Evolutionary conservation across 768 basidiomycete genomes (phyloP).

Genomic region (Tubosaeta brunneosetosa): DNA sequence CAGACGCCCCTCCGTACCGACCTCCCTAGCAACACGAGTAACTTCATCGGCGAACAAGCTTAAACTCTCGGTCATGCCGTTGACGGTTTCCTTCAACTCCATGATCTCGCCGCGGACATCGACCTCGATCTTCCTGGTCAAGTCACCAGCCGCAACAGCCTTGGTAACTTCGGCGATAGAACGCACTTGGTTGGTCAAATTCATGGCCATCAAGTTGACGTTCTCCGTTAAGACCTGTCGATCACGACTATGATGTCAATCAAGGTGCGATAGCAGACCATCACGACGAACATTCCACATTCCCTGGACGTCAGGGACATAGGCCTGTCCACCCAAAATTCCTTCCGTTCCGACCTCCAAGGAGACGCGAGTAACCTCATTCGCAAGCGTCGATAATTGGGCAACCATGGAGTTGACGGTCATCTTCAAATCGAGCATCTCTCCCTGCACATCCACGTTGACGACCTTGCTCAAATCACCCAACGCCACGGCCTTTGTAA

Average conservation of each 20-base stretch:
- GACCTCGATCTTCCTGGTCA: conserved; percentile 90
- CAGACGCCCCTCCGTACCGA: conserved; percentile 92
- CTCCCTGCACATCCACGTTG: conserved; percentile 89
- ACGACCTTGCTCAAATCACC: conserved; percentile 84
- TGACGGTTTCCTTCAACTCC: conserved; percentile 88
- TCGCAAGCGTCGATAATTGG: conserved; percentile 67
- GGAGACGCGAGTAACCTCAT: conserved; percentile 86
- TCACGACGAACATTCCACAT: conserved; percentile 74
- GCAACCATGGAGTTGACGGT: conserved; percentile 78
- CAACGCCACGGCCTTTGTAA: conserved; percentile 69
- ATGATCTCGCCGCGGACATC: conserved; percentile 91
- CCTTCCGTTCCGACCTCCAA: conserved; percentile 92
- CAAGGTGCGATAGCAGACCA: not conserved
- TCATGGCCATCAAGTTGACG: conserved; percentile 87
- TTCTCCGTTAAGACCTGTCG: conserved; percentile 62
- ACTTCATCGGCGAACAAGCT: conserved; percentile 83
- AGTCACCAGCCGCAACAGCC: conserved; percentile 89
- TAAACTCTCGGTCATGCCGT: conserved; percentile 88
- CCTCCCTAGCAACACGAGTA: conserved; percentile 87
- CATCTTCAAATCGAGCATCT: conserved; percentile 83
- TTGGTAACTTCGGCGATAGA: conserved; percentile 90
- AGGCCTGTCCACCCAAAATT: conserved; percentile 90
- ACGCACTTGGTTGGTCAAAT: conserved; percentile 87
- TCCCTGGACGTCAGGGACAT: conserved; percentile 87
- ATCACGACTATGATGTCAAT: conserved; percentile 11